Percentiles rank a stretch among this genome's conserved stretches.
Conservation (phyloP, 306 rosid species). For the Medicago arabica region DNA sequence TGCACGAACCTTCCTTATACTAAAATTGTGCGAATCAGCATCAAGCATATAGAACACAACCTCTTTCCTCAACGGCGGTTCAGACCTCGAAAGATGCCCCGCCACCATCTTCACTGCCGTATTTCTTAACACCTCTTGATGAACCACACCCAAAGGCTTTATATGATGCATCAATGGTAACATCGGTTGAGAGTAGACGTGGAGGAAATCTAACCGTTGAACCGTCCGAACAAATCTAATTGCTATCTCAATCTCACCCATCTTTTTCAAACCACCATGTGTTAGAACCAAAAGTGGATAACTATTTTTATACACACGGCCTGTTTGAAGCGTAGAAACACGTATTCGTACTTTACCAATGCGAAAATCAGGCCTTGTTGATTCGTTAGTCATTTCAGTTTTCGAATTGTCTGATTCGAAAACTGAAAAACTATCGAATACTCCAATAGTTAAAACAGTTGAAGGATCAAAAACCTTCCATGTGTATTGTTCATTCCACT, state of each 20-base stretch:
- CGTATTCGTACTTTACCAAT: constrained; percentile 75
- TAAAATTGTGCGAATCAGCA: constrained; percentile 71
- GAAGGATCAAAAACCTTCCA: constrained; percentile 92
- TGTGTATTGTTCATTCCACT: constrained; percentile 93
- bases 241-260: constrained; percentile 88
- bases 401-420: constrained; percentile 28
- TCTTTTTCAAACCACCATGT: constrained; percentile 59
- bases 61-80: constrained; percentile 77
- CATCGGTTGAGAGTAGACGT: constrained; percentile 72
- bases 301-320: constrained; percentile 61
- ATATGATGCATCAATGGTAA: constrained; percentile 89
- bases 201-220: constrained; percentile 71
- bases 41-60: constrained; percentile 73
- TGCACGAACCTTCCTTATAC: constrained; percentile 79
- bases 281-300: constrained; percentile 69
- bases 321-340: constrained; percentile 69
- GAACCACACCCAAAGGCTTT: constrained; percentile 70
- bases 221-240: constrained; percentile 57
- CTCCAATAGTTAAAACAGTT: constrained; percentile 76
- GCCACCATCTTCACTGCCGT: constrained; percentile 69
- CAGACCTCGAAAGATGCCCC: constrained; percentile 67
- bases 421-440: constrained; percentile 62
- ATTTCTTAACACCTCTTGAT: constrained; percentile 70
- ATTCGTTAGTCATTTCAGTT: constrained; percentile 18
- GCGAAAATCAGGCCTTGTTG: constrained; percentile 56